Evolutionary conservation across 305 asterid species (phyloP), one percentile per base, ranked within the genome.

Genomic region (Fraxinus baroniana): DNA sequence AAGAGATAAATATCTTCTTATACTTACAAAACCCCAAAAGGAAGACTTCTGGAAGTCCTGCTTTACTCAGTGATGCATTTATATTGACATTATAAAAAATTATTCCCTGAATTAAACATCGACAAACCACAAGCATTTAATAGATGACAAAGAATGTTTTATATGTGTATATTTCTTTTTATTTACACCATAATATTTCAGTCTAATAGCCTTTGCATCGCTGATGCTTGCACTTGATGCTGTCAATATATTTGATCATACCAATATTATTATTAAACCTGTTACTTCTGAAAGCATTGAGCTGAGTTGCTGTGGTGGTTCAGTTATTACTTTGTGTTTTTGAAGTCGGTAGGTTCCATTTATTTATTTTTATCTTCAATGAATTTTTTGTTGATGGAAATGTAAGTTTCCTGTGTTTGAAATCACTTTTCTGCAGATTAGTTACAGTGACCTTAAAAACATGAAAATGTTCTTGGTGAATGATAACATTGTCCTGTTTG

Each of bases 301-400:
- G 82, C 72, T 72, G 66, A 18, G 60, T 22, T 36, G 41, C 71
- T 81, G 5, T 79, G 70, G 64, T 68, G 33, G 77, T 85, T 75
- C 78, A 20, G 52, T 80, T 33, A 39, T 22, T 82, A 44, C 8
- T 81, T 7, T 44, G 28, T 36, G 44, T 52, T 55, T 76, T 74
- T 57, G 70, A 79, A 37, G 79, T 39, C 55, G 32, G 36, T 78
- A n/a, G 84, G n/a, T 46, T 74, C 68, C 76, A 36, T 37, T 71
- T 24, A 76, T 37, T 7, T 32, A 2, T 15, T 9, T 10, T 46
- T 9, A 72, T 12, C 13, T 74, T 75, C 55, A 75, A 37, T 22
- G 35, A 57, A 20, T 18, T 74, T 37, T 26, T 26, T 74, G 78
- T 74, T 37, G 78, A 37, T 74, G 24, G 33, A 74, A 33, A 39